Conservation (phyloP, 495 filamentous ascomycete species). For the Lasiosphaeriaceae sp. region DNA sequence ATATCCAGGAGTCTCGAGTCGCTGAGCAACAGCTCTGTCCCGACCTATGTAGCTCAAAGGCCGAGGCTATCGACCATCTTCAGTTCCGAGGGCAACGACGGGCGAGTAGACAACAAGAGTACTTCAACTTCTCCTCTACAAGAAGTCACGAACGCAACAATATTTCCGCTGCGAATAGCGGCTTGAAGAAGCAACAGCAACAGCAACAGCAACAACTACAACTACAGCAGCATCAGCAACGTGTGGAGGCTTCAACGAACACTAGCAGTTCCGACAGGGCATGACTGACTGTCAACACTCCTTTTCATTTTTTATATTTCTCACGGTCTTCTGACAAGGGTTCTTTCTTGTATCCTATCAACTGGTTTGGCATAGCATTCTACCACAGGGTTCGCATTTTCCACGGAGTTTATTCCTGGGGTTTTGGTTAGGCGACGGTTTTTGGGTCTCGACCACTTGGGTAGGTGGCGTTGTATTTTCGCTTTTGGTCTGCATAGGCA, state of each 20-base stretch:
- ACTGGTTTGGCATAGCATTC: too few relatives aligned
- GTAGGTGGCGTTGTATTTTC: too few relatives aligned
- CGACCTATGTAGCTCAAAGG: conserved; percentile 26
- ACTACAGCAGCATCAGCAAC: not conserved
- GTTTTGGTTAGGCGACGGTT: too few relatives aligned
- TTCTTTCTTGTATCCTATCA: too few relatives aligned
- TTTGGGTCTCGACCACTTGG: too few relatives aligned
- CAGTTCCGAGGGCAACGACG: conserved; percentile 22
- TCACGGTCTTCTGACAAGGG: too few relatives aligned
- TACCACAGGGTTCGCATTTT: too few relatives aligned
- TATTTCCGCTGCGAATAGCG: not conserved
- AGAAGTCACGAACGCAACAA: conserved; percentile 7
- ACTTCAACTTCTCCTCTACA: conserved; percentile 1
- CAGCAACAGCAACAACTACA: not conserved
- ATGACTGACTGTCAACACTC: too few relatives aligned
- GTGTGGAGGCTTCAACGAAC: too few relatives aligned
- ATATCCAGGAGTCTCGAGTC: conserved; percentile 18
- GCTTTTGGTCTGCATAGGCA: not conserved
- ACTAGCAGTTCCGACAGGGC: too few relatives aligned
- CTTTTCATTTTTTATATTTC: too few relatives aligned
- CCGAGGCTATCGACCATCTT: conserved; percentile 34
- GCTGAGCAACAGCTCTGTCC: conserved; percentile 8
- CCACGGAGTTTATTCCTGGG: too few relatives aligned
- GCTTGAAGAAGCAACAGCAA: conserved; percentile 1
- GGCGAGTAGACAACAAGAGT: not conserved